phyloP scores from a whole-genome alignment of 2,329 filamentous ascomycete genomes.

The Neofusicoccum parvum region DNA sequence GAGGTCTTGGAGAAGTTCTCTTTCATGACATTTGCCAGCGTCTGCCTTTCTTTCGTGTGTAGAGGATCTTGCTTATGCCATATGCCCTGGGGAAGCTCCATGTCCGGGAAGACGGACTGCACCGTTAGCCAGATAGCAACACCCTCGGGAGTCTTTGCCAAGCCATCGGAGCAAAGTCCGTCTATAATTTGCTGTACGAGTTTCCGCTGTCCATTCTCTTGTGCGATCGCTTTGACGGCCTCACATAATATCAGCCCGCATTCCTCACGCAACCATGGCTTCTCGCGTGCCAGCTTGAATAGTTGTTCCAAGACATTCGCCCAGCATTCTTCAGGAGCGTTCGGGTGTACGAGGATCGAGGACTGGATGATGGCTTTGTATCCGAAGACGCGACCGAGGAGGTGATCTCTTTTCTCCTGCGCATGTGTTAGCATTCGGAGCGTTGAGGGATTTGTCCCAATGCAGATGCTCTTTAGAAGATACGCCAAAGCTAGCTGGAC shows the following conservation, averaged over 20 bases:
- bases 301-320: conserved; percentile 70
- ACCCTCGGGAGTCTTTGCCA: conserved; percentile 82
- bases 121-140: conserved; percentile 84
- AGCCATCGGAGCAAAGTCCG: conserved; percentile 63
- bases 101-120: conserved; percentile 63
- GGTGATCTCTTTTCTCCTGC: conserved; percentile 83
- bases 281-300: conserved; percentile 74
- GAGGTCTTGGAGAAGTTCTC: conserved; percentile 65
- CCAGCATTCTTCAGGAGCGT: conserved; percentile 61
- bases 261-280: conserved; percentile 86
- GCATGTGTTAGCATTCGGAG: conserved; percentile 36
- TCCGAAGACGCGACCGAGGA: conserved; percentile 84
- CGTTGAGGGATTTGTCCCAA: no score
- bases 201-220: conserved; percentile 50
- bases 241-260: conserved; percentile 82
- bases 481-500: no score
- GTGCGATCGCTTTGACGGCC: conserved; percentile 61
- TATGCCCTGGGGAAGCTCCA: conserved; percentile 67
- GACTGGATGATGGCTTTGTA: conserved; percentile 84
- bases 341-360: conserved; percentile 64
- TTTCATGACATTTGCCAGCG: conserved; percentile 76
- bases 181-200: conserved; percentile 65
- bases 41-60: conserved; percentile 65
- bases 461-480: no score
- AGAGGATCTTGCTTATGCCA: conserved; percentile 77